Base-by-base conservation (phyloP, 164 flowering plant genomes). In the Protea cynaroides region DNA sequence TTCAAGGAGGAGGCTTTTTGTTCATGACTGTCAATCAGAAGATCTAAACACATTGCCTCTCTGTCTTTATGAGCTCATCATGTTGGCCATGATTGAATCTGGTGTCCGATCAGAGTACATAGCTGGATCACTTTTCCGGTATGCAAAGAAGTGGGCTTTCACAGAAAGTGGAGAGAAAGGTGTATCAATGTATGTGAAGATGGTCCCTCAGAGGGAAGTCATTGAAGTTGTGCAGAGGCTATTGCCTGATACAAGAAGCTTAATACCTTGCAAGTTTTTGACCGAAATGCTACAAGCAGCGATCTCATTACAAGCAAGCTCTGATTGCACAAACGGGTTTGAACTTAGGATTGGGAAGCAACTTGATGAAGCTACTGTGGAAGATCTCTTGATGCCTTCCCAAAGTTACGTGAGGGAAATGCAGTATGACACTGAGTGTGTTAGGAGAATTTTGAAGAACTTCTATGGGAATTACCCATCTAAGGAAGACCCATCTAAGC, bases 151-250 rank as follows among this genome's bases (percentile, higher is more conserved):
- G 44, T 78, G 88, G 84, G 73, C 38, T 13, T 50, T 24, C 22
- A 19, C 22, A 17, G 61, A 18, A 12, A 49, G 14, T 56, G 29
- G 25, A 23, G 56, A 14, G 22, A 44, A 2, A 8, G n/a, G 7
- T 11, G 24, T 49, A n/a, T 0, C 19, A 21, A 0, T 53, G 40
- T 38, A 72, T 1, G 73, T 65, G 50, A 56, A 72, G 10, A 12
- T 40, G 3, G 73, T 65, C 46, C 54, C 74, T 8, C 56, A 66
- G 24, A 77, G 76, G 54, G 84, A 83, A 23, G 81, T 80, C 40
- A 73, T 92, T 49, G 95, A 92, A 67, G 80, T 86, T 9, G 71
- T 88, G 37, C 91, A 84, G 70, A 72, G 73, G 72, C 81, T 88
- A 12, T 68, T 92, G 73, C 92, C 96, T 37, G 59, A 61, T 22